phyloP scores from a whole-genome alignment of 2,329 filamentous ascomycete genomes.

The Colletotrichum sp. region DNA sequence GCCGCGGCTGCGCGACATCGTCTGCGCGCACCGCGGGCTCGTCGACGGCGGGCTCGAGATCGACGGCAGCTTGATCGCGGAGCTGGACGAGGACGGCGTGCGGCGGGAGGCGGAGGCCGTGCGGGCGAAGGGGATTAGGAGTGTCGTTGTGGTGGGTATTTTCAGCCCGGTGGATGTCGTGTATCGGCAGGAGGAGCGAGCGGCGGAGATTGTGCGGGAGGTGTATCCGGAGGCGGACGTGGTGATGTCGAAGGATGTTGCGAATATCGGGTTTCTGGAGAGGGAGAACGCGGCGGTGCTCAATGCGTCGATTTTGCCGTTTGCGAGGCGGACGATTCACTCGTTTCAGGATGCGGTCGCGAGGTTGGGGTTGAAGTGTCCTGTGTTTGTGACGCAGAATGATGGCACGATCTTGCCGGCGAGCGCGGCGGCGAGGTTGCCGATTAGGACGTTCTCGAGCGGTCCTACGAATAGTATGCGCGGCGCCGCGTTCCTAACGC shows the following conservation, averaged over 20 bases:
- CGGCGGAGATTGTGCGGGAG: slow-evolving; percentile 52
- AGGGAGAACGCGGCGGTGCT: slow-evolving; percentile 69
- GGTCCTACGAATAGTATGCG: background rate
- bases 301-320: slow-evolving; percentile 65
- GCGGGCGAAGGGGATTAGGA: slow-evolving; percentile 21
- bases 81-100: slow-evolving; percentile 45
- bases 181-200: slow-evolving; percentile 35
- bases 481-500: background rate
- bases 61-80: slow-evolving; percentile 50
- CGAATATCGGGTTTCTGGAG: slow-evolving; percentile 60
- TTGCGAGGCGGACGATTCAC: slow-evolving; percentile 60
- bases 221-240: slow-evolving; percentile 47
- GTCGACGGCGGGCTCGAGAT: slow-evolving; percentile 57
- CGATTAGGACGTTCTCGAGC: slow-evolving; percentile 43
- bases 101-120: slow-evolving; percentile 54
- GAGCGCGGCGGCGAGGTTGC: slow-evolving; percentile 56
- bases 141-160: background rate
- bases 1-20: slow-evolving; percentile 47
- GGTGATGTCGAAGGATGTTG: slow-evolving; percentile 57
- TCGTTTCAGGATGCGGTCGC: slow-evolving; percentile 59
- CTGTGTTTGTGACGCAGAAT: slow-evolving; percentile 67
- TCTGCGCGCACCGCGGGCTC: slow-evolving; percentile 49
- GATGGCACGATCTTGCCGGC: slow-evolving; percentile 65
- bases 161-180: background rate
- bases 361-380: slow-evolving; percentile 53